Conservation (phyloP, 345 rosid genomes). For the Corchorus olitorius region DNA sequence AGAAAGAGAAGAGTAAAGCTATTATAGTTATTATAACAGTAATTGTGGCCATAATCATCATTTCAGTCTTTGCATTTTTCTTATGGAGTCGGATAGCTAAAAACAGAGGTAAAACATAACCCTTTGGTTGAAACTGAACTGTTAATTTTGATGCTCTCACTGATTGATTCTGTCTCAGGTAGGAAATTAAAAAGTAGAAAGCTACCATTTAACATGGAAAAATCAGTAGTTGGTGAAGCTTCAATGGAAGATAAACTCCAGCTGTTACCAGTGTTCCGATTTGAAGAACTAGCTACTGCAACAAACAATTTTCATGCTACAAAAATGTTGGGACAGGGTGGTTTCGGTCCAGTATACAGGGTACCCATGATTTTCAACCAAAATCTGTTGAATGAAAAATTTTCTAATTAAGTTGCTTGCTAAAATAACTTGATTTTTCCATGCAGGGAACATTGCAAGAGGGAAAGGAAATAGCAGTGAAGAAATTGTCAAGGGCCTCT, state of each 20-base stretch:
- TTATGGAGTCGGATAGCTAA: slow-evolving; percentile 21
- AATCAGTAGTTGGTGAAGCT: no score
- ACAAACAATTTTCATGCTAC: slow-evolving; percentile 34
- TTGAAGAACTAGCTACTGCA: slow-evolving; percentile 25
- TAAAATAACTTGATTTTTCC: neutral
- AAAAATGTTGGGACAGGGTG: slow-evolving; percentile 40
- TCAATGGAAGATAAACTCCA: no score
- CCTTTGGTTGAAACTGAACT: no score
- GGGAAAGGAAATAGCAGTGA: slow-evolving; percentile 40
- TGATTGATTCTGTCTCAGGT: no score
- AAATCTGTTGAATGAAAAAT: no score
- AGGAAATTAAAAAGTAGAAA: no score
- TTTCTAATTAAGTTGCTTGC: neutral
- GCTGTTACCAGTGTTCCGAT: neutral
- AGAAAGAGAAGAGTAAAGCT: neutral
- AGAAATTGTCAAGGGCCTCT: slow-evolving; percentile 31
- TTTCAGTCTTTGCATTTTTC: slow-evolving; percentile 2
- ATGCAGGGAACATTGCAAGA: slow-evolving; percentile 18
- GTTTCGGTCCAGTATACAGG: slow-evolving; percentile 29
- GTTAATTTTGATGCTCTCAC: no score
- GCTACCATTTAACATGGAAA: neutral
- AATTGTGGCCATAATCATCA: neutral
- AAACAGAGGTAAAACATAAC: slow-evolving; percentile 21
- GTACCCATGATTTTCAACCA: neutral
- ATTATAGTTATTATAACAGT: neutral